Evolutionary conservation across 257 asterid genomes (phyloP), one percentile per base, ranked within the genome.

Genomic region (Nicotiana paniculata): DNA sequence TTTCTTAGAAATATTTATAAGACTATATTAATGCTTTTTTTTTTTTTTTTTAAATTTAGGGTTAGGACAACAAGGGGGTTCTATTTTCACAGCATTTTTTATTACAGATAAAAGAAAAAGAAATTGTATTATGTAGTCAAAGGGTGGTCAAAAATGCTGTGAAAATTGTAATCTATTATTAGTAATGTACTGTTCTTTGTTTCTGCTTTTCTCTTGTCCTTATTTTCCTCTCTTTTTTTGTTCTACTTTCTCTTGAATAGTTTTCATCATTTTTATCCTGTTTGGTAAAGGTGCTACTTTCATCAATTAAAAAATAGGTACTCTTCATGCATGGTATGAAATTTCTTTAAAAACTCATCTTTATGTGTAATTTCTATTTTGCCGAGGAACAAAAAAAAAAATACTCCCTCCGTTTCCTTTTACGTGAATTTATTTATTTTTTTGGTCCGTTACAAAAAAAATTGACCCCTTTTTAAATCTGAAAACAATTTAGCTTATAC

Each of bases 71-170:
- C 51, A 21, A 61, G 11, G 48, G 80, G 91, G 88, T 89, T 91
- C 84, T 84, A 83, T 92, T 93, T 93, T 92, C 98, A 92, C 92
- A 81, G 91, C 88, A 83, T 93, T 92, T 93, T 89, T 91, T 81
- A 85, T 82, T 61, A 67, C 57, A 30, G 24, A 48, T 48, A 37
- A 43, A 5, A 57, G n/a, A 5, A 63, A 63, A 4, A 0, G n/a
- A 53, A 59, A 0, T 10, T 13, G 54, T 81, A 39, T 16, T n/a
- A 16, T 48, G 53, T 46, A 28, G n/a, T 65, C 43, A 1, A 7
- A 4, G 33, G 83, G 82, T 85, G 74, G 87, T 86, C 80, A 93
- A 92, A 91, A 92, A 90, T 87, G 85, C 93, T 88, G 89, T 91
- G 97, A 93, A 93, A 93, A 92, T 92, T 88, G 92, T 82, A 88